Percentiles rank a stretch among this genome's conserved stretches.
Conservation (phyloP, 371 early-diverging fungal genomes). For the Syncephalastrum sp. region DNA sequence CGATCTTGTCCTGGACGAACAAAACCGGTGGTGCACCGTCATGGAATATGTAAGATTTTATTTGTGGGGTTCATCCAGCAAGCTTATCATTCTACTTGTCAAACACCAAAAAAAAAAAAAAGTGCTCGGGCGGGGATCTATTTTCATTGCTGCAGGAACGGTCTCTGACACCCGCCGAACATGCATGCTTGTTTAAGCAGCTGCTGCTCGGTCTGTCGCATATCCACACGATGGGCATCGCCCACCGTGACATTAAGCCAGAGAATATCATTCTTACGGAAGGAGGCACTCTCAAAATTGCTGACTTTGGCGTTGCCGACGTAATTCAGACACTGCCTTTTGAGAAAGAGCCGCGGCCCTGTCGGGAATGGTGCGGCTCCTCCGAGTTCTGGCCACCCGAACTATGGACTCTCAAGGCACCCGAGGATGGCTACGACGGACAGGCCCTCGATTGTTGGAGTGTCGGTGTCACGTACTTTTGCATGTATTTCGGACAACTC, state of each 20-base stretch:
- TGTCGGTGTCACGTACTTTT: constrained; percentile 78
- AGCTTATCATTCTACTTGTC: constrained; percentile 8
- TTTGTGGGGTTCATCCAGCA: constrained; percentile 2
- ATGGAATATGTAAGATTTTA: constrained; percentile 62
- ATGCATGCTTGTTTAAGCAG: constrained; percentile 74
- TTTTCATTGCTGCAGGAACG: constrained; percentile 47
- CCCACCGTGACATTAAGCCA: constrained; percentile 82
- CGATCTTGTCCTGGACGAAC: constrained; percentile 67
- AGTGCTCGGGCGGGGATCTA: constrained; percentile 63
- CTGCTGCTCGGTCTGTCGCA: constrained; percentile 93
- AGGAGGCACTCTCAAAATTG: constrained; percentile 85
- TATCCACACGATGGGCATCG: constrained; percentile 91
- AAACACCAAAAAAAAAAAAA: constrained; percentile 3
- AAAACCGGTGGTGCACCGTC: constrained; percentile 61
- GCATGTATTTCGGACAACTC: constrained; percentile 75
- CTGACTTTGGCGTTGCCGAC: constrained; percentile 96
- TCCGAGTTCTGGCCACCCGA: constrained; percentile 92
- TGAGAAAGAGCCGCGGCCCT: constrained; percentile 66
- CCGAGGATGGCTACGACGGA: constrained; percentile 61
- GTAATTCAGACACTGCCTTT: constrained; percentile 78
- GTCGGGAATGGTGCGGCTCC: constrained; percentile 81
- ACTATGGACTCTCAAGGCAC: constrained; percentile 49
- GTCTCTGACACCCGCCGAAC: constrained; percentile 40
- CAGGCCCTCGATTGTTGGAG: constrained; percentile 84
- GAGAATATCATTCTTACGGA: constrained; percentile 90